These are phyloP conservation scores for Exophiala bonariae DNA, from an alignment of 2,329 filamentous ascomycete genomes.

Conservation along the genomic window DNA sequence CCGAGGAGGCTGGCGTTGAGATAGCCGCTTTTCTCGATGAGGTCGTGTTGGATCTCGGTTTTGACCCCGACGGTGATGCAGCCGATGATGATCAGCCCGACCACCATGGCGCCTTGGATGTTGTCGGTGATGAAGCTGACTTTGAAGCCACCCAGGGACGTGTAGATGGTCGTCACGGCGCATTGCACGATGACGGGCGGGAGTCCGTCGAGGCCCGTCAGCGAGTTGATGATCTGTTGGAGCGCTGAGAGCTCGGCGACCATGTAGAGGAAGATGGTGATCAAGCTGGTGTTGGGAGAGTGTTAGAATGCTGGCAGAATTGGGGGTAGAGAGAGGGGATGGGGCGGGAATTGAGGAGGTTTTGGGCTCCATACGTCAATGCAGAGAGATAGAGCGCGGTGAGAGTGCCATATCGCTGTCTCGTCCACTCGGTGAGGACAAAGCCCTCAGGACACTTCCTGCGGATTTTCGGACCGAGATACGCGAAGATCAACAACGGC, in stretches of 20 bases:
- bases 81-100: conserved; percentile 72
- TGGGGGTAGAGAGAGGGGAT: too few species aligned
- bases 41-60: conserved; percentile 67
- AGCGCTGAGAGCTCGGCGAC: conserved; percentile 78
- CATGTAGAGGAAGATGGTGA: conserved; percentile 86
- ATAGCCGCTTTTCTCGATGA: conserved; percentile 68
- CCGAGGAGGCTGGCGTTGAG: conserved; percentile 70
- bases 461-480: conserved; percentile 69
- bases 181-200: conserved; percentile 77
- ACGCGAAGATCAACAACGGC: conserved; percentile 73
- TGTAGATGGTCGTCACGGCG: conserved; percentile 77
- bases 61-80: conserved; percentile 76
- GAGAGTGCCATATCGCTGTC: conserved; percentile 71
- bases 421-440: conserved; percentile 80
- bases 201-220: conserved; percentile 73
- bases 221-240: conserved; percentile 71
- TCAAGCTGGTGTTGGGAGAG: conserved; percentile 53
- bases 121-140: conserved; percentile 85
- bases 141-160: conserved; percentile 77
- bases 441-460: conserved; percentile 80
- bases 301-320: too few species aligned
- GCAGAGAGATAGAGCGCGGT: conserved; percentile 73
- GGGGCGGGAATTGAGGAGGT: too few species aligned
- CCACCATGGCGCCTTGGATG: conserved; percentile 76
- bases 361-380: conserved; percentile 58